These are phyloP conservation scores for Carex pumila DNA, from an alignment of 176 grass and related monocot species.

Conservation along the genomic window DNA sequence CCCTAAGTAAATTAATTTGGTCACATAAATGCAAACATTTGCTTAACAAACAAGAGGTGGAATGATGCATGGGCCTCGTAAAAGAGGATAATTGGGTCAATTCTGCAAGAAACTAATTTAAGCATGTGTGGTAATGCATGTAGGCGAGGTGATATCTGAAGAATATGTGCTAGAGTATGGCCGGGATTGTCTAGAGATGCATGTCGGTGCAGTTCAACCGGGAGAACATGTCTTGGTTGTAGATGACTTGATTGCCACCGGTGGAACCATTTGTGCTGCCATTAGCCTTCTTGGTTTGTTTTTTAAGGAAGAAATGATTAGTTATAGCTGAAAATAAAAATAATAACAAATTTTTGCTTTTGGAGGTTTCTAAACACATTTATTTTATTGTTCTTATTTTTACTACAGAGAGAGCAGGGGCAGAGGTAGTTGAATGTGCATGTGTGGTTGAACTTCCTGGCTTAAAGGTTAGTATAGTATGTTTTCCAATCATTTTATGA, in stretches of 20 bases:
- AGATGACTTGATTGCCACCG: constrained; percentile 86
- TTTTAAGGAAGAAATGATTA: neutral
- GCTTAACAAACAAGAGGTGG: neutral
- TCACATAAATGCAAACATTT: neutral
- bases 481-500: neutral
- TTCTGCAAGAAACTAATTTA: neutral
- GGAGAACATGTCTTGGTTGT: constrained; percentile 59
- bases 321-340: neutral
- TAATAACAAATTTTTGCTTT: neutral
- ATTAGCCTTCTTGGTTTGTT: constrained; percentile 70
- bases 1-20: neutral
- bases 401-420: constrained; percentile 67
- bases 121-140: neutral
- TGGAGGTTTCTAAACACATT: neutral
- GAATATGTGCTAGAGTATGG: constrained; percentile 82
- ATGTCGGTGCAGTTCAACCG: constrained; percentile 59
- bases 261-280: constrained; percentile 78
- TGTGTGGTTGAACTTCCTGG: constrained; percentile 82
- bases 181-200: constrained; percentile 86
- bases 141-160: constrained; percentile 84
- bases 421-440: constrained; percentile 78
- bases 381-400: constrained; percentile 6
- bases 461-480: constrained; percentile 53
- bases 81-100: neutral
- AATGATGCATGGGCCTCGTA: neutral